A percentile compares a stretch with the other conserved stretches of the same genome.
Evolutionary conservation across 2,329 filamentous ascomycete species (phyloP).

Genomic region (Phyllosticta citriasiana): DNA sequence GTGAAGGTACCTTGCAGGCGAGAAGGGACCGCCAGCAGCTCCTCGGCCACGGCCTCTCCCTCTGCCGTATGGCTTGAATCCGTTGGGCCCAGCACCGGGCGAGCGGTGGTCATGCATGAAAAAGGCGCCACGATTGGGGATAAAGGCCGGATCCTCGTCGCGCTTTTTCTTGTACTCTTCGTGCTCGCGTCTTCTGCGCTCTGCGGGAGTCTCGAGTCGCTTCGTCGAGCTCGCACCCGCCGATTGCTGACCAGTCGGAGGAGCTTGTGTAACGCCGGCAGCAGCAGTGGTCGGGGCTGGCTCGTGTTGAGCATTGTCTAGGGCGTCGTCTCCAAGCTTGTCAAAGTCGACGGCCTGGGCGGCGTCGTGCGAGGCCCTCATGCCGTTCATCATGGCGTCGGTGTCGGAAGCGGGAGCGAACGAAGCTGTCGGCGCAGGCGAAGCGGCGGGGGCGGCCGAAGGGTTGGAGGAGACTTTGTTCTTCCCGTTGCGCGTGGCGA

Average conservation of each 20-base stretch:
- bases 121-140: slow-evolving; percentile 87
- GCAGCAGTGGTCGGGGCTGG: slow-evolving; percentile 13
- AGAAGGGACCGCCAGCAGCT: slow-evolving; percentile 43
- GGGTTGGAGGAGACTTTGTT: slow-evolving; percentile 17
- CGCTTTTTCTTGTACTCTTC: slow-evolving; percentile 83
- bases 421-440: slow-evolving; percentile 26
- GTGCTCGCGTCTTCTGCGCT: slow-evolving; percentile 72
- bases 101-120: slow-evolving; percentile 94
- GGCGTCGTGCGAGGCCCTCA: slow-evolving; percentile 37
- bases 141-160: slow-evolving; percentile 84
- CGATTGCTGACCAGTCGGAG: slow-evolving; percentile 19
- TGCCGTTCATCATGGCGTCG: slow-evolving; percentile 51
- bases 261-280: neutral
- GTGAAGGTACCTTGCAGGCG: slow-evolving; percentile 51
- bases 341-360: slow-evolving; percentile 43
- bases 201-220: slow-evolving; percentile 45
- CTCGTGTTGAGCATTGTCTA: slow-evolving; percentile 31
- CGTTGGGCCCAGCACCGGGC: slow-evolving; percentile 65
- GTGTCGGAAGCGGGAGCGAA: slow-evolving; percentile 45
- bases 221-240: slow-evolving; percentile 18
- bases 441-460: slow-evolving; percentile 23
- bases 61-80: slow-evolving; percentile 62
- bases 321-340: slow-evolving; percentile 26
- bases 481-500: slow-evolving; percentile 9
- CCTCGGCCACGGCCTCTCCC: slow-evolving; percentile 54